Evolutionary conservation across 2,329 filamentous ascomycete species (phyloP), one percentile per base, ranked within the genome.

Genomic region (Pseudonectria buxi): DNA sequence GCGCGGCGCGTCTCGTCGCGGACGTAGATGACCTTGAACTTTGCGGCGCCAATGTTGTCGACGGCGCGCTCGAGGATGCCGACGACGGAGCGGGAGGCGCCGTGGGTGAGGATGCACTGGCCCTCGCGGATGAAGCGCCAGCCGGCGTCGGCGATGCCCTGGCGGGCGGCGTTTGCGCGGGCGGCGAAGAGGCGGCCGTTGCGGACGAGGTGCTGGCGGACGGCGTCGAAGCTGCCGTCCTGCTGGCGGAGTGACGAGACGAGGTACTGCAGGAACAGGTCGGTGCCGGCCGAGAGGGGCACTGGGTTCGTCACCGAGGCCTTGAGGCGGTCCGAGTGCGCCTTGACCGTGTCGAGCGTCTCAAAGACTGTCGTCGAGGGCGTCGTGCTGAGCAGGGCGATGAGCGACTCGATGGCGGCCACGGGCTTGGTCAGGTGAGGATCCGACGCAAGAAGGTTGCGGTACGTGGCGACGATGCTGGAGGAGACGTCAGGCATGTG

Each of bases 251-350:
- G 70, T 45, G 73, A 87, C 37, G 81, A 79, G 53, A 95, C 83
- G 50, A 98, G 78, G 64, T 94, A 96, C 58, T 90, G 83, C 59
- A 92, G 85, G 70, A 98, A 96, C 40, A 96, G 78, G 60, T 95
- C 89, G 41, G 89, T 95, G 53, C 92, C 92, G 36, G 94, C 92
- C 32, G 86, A 88, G 12, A 96, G 78, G 4, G 89, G 90, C 37
- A 96, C 86, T 11, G 89, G 86, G 64, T 98, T 96, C 7, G 83
- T 73, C 35, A 94, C 83, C 14, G 81, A 78, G 39, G 72, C 71
- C 61, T 89, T 90, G 45, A 98, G 77, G 52, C 79, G 76, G 34
- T 76, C 71, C 33, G 86, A 90, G 57, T 92, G 82, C 30, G 74
- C 76, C 54, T 82, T 80, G 44, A 96, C 76, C 30, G 89, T 78